phyloP scores from a whole-genome alignment of 1,139 yeast species.

The Yamadazyma triangularis region DNA sequence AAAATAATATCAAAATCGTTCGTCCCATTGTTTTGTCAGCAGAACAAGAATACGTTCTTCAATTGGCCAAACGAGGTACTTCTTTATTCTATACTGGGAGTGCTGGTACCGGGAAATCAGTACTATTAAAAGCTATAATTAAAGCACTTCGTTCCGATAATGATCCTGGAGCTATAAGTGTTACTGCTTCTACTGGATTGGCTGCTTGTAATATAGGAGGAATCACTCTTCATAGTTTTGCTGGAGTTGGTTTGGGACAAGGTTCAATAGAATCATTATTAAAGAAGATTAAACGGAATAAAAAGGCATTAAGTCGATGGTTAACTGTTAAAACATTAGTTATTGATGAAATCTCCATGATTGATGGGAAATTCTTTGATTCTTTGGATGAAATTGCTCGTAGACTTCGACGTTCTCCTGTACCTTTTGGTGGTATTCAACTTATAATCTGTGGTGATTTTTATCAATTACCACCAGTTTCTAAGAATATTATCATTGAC shows the following conservation, averaged over 20 bases:
- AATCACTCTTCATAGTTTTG: conserved; percentile 69
- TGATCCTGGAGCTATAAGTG: conserved; percentile 55
- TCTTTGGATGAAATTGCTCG: conserved; percentile 66
- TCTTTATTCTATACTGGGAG: conserved; percentile 88
- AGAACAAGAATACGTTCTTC: conserved; percentile 39
- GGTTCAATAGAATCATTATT: conserved; percentile 34
- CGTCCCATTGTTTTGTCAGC: conserved; percentile 34
- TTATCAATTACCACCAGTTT: conserved; percentile 86
- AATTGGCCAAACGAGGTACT: conserved; percentile 36
- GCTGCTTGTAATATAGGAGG: conserved; percentile 92
- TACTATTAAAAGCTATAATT: conserved; percentile 60
- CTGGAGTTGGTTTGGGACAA: conserved; percentile 73
- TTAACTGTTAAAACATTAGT: conserved; percentile 54
- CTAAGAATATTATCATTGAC: conserved; percentile 19
- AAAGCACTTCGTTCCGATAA: conserved; percentile 28
- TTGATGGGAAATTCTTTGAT: conserved; percentile 70
- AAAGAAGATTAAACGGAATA: conserved; percentile 50
- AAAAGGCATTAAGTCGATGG: conserved; percentile 61
- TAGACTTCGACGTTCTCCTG: conserved; percentile 39
- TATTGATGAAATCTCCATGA: conserved; percentile 88
- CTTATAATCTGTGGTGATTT: conserved; percentile 84
- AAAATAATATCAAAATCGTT: conserved; percentile 18
- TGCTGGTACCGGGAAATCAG: conserved; percentile 87
- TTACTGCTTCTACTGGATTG: conserved; percentile 88
- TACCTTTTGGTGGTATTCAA: conserved; percentile 90